Evolutionary conservation across 2,329 filamentous ascomycete species (phyloP).

Genomic region (Aspergillus hiratsukae): DNA sequence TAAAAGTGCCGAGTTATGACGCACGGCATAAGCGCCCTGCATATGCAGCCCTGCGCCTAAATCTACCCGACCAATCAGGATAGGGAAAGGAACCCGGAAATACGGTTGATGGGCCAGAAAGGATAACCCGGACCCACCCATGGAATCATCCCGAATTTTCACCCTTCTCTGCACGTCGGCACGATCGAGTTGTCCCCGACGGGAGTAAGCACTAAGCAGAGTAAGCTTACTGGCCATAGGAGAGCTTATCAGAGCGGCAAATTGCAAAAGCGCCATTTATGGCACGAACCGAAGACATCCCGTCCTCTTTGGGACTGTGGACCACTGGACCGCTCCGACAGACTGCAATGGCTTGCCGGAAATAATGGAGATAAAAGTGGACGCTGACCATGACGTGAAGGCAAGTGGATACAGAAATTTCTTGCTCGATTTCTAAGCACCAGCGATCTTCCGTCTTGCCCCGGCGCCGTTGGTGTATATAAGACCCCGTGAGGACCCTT

Average conservation of each 20-base stretch:
- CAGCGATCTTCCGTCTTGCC: conserved; percentile 1
- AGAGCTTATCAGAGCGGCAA: neutral
- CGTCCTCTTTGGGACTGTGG: neutral
- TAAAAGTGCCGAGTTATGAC: too few species aligned
- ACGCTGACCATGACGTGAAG: neutral
- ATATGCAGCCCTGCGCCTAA: neutral
- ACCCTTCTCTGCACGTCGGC: neutral
- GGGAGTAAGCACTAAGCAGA: neutral
- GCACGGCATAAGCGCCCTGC: neutral
- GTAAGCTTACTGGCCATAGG: neutral
- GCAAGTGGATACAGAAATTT: neutral
- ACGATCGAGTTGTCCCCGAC: neutral
- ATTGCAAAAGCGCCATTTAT: neutral
- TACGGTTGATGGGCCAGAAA: neutral
- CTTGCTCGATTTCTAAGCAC: conserved; percentile 2
- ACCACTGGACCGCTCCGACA: neutral
- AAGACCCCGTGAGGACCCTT: neutral
- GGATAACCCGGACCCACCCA: neutral
- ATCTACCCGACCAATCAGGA: neutral
- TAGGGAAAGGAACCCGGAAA: neutral
- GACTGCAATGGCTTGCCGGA: too few species aligned
- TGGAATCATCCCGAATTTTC: neutral
- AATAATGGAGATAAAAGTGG: neutral
- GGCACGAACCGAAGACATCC: too few species aligned
- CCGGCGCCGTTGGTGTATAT: neutral